phyloP scores from a whole-genome alignment of 345 rosid species.

The Citrus mangshanensis region DNA sequence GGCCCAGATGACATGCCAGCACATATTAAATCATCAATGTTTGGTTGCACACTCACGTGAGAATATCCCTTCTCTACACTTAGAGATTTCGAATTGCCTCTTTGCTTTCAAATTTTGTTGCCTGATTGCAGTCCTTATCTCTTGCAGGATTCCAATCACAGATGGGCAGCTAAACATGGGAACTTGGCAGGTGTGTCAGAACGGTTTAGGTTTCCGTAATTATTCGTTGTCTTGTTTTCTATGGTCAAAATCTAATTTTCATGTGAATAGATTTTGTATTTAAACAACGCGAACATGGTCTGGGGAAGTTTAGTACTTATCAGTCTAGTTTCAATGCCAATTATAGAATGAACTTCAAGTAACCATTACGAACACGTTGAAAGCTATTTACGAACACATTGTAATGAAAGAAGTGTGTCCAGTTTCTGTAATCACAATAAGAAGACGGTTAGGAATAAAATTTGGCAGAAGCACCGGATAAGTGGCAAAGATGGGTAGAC shows the following conservation, averaged over 20 bases:
- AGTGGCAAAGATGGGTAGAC: not conserved
- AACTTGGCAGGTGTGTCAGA: conserved; percentile 84
- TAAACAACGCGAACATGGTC: not conserved
- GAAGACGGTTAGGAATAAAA: not conserved
- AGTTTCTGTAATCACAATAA: not conserved
- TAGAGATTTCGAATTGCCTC: not conserved
- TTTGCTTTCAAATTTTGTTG: not conserved
- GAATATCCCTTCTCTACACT: conserved; percentile 20
- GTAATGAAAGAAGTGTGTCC: too few species aligned
- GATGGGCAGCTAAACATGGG: conserved; percentile 89
- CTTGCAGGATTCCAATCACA: conserved; percentile 75
- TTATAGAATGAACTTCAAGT: not conserved
- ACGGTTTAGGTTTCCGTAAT: not conserved
- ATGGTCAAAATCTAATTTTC: not conserved
- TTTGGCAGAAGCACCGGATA: not conserved
- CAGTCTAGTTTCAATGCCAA: not conserved
- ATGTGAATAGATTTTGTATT: not conserved
- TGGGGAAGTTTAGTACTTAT: not conserved
- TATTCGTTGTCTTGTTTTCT: not conserved
- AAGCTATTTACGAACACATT: not conserved
- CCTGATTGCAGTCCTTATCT: conserved; percentile 8
- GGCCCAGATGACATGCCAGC: conserved; percentile 99
- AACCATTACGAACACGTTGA: not conserved
- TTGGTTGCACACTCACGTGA: conserved; percentile 82
- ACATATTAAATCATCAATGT: conserved; percentile 92